A percentile compares a stretch with the other conserved stretches of the same genome.
Evolutionary conservation across 2,329 filamentous ascomycete genomes (phyloP).

Genomic region (Colletotrichum sp.): DNA sequence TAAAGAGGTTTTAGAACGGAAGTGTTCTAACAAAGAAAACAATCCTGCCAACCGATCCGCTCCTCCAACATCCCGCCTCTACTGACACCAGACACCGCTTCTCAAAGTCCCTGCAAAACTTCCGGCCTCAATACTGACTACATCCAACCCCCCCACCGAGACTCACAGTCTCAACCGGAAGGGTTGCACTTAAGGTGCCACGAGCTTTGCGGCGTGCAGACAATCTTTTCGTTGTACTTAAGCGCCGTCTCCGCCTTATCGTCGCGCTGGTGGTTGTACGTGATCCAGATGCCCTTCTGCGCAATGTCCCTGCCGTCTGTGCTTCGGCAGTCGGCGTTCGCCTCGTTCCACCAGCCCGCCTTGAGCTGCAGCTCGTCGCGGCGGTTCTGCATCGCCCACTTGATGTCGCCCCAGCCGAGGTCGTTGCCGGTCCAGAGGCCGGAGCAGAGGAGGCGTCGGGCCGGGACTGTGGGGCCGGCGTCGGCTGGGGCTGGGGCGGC

Average conservation of each 20-base stretch:
- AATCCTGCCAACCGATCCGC: not conserved
- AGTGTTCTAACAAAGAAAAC: not conserved
- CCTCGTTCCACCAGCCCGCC: not conserved
- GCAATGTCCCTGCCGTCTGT: not conserved
- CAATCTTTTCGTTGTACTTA: not conserved
- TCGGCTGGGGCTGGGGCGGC: not conserved
- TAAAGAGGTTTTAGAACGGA: not conserved
- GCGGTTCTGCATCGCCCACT: not conserved
- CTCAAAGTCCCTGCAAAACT: too few relatives aligned
- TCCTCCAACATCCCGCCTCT: too few relatives aligned
- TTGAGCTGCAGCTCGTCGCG: not conserved
- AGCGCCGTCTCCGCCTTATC: not conserved
- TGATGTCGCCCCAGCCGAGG: not conserved
- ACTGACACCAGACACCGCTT: too few relatives aligned
- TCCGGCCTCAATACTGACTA: not conserved
- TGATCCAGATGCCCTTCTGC: not conserved
- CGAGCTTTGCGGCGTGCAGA: not conserved
- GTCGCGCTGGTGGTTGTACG: not conserved
- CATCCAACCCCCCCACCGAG: accelerated
- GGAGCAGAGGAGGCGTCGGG: not conserved
- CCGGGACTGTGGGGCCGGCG: not conserved
- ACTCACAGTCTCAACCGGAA: not conserved
- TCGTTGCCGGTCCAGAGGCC: not conserved
- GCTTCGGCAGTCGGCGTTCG: not conserved
- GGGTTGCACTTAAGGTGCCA: not conserved